A percentile compares a stretch with the other conserved stretches of the same genome.
phyloP scores from a whole-genome alignment of 2,329 filamentous ascomycete genomes.

The Aaosphaeria pasadenensis region DNA sequence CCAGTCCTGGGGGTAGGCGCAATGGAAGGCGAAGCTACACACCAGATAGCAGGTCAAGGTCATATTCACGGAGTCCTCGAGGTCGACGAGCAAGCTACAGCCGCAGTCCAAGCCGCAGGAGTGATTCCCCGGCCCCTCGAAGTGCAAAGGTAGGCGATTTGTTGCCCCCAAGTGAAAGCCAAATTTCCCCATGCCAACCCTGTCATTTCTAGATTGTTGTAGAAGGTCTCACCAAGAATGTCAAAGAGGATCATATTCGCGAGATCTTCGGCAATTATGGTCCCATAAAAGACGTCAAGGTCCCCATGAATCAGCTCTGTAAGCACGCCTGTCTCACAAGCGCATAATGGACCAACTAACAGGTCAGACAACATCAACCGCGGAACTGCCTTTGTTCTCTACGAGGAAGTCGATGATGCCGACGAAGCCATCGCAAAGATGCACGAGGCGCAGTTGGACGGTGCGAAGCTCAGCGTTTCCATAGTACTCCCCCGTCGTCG shows the following conservation, averaged over 20 bases:
- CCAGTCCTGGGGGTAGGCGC: slow-evolving; percentile 16
- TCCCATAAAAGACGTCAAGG: slow-evolving; percentile 78
- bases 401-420: slow-evolving; percentile 71
- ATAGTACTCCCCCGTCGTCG: slow-evolving; percentile 83
- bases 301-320: slow-evolving; percentile 88
- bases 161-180: too few species aligned
- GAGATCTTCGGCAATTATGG: slow-evolving; percentile 94
- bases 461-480: slow-evolving; percentile 77
- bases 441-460: slow-evolving; percentile 95
- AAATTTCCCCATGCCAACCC: slow-evolving; percentile 3
- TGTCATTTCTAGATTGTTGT: slow-evolving; percentile 71
- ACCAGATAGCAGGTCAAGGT: slow-evolving; percentile 18
- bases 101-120: slow-evolving; percentile 33
- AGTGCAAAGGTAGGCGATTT: slow-evolving; percentile 35
- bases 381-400: slow-evolving; percentile 91
- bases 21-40: slow-evolving; percentile 36
- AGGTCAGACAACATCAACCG: slow-evolving; percentile 77
- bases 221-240: slow-evolving; percentile 92
- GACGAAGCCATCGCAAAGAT: slow-evolving; percentile 90
- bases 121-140: slow-evolving; percentile 29
- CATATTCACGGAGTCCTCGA: slow-evolving; percentile 21
- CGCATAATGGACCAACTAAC: slow-evolving; percentile 4
- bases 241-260: slow-evolving; percentile 80
- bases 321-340: slow-evolving; percentile 33
- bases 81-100: slow-evolving; percentile 27